These are phyloP conservation scores for Sphenostylis stenocarpa DNA, from an alignment of 306 rosid species.

Conservation along the genomic window DNA sequence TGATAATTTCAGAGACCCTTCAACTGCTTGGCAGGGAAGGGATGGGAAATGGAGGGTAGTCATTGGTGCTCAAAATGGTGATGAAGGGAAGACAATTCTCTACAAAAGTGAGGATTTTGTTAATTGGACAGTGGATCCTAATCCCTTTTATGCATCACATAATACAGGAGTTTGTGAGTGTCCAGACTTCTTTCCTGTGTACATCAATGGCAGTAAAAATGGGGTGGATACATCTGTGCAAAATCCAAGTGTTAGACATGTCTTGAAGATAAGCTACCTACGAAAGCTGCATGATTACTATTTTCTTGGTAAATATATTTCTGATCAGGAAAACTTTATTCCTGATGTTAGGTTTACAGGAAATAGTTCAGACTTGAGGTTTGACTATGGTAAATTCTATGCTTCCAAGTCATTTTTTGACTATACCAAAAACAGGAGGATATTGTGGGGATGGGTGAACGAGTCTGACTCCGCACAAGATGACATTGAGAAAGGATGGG, in stretches of 20 bases:
- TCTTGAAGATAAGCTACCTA: conserved; percentile 46
- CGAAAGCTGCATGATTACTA: conserved; percentile 32
- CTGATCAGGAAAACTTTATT: conserved; percentile 35
- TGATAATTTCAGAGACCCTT: conserved; percentile 60
- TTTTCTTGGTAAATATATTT: conserved; percentile 47
- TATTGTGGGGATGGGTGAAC: conserved; percentile 43
- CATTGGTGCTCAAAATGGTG: conserved; percentile 47
- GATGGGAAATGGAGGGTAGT: conserved; percentile 56
- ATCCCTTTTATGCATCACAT: conserved; percentile 38
- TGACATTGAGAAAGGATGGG: conserved; percentile 51
- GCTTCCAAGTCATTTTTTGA: conserved; percentile 55
- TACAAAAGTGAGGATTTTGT: conserved; percentile 51
- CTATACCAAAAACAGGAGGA: conserved; percentile 42
- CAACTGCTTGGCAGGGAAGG: conserved; percentile 62
- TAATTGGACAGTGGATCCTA: conserved; percentile 39
- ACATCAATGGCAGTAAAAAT: conserved; percentile 24
- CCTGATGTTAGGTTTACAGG: conserved; percentile 41
- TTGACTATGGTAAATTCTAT: conserved; percentile 37
- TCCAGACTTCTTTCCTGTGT: conserved; percentile 61
- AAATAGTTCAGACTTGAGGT: conserved; percentile 35
- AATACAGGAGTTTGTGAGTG: conserved; percentile 57
- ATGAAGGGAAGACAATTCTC: conserved; percentile 47
- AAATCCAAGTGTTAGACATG: conserved; percentile 35
- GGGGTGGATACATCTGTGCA: conserved; percentile 46
- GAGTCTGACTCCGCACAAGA: conserved; percentile 34